Base-by-base conservation (phyloP, 177 flowering plant species). In the Vitis hybrid region DNA sequence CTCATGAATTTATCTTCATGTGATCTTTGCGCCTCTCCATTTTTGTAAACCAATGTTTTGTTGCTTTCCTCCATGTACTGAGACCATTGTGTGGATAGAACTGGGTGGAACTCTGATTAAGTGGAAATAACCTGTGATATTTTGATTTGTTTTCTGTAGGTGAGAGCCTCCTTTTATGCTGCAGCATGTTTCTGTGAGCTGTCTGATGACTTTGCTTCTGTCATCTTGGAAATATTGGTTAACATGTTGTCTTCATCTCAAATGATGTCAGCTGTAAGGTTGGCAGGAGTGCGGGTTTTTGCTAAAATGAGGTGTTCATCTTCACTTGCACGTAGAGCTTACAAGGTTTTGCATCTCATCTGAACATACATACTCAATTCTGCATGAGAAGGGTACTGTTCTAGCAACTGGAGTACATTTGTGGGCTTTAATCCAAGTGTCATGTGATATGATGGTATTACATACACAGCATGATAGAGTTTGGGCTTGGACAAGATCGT, bases 151-250 rank as follows among this genome's bases (percentile, higher is more conserved):
- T 68, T 62, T 68, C 21, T 80, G 57, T 87, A 94, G 98, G 89
- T 81, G 23, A 88, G 82, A 77, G 97, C 98, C 66, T 83, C 99
- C 45, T 67, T 93, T n/a, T 93, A 88, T 85, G 92, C 97, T 67
- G 95, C 88, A 0, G 89, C 93, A 4, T 88, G 91, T 88, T 86
- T 95, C 62, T 85, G 83, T 77, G 93, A 91, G 79, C 62, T 83
- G 66, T 85, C 90, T 13, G 88, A 82, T 76, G 98, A 90, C 77
- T 95, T 95, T 79, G 85, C 95, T 9, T 69, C 6, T 74, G 80
- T 88, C 75, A 57, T 87, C 66, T 78, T 95, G 70, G 89, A 84
- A 80, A 80, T 83, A 56, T 74, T 95, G 50, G 70, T 80, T 56
- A 77, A 80, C 52, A 70, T 86, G 70, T 63, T 87, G 74, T 68